Conservation (phyloP, 192 early-diverging fungal genomes). For the Gaertneriomyces semiglobifer region DNA sequence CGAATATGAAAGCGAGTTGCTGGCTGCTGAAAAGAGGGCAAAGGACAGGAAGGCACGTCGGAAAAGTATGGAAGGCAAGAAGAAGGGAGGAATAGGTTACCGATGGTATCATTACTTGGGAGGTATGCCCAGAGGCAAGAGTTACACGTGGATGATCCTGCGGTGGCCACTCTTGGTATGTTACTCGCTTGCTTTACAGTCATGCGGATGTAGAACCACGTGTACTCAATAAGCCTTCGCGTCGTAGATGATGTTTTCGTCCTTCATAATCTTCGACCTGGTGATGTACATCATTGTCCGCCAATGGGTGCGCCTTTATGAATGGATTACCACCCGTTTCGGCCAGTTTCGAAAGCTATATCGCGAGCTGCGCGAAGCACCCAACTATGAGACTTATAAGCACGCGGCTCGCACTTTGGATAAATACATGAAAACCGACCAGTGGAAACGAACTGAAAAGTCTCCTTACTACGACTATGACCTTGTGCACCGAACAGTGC, state of each 20-base stretch:
- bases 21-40: conserved; percentile 16
- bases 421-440: conserved; percentile 58
- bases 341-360: conserved; percentile 51
- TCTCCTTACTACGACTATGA: conserved; percentile 64
- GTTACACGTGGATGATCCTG: conserved; percentile 21
- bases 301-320: conserved; percentile 46
- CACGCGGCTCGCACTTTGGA: conserved; percentile 58
- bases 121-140: neutral
- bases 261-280: conserved; percentile 60
- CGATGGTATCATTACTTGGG: conserved; percentile 2
- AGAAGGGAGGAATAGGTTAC: neutral
- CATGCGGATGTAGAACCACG: neutral
- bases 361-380: conserved; percentile 45
- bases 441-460: conserved; percentile 63
- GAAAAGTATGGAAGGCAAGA: conserved; percentile 5
- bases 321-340: conserved; percentile 60
- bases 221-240: neutral
- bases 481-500: conserved; percentile 56
- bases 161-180: conserved; percentile 32
- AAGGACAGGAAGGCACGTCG: neutral
- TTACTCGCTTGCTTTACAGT: neutral
- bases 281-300: conserved; percentile 56
- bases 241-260: conserved; percentile 44
- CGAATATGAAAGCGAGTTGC: conserved; percentile 23
- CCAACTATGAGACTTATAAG: conserved; percentile 64